Conservation (phyloP, 495 filamentous ascomycete species). For the Podospora didyma region DNA sequence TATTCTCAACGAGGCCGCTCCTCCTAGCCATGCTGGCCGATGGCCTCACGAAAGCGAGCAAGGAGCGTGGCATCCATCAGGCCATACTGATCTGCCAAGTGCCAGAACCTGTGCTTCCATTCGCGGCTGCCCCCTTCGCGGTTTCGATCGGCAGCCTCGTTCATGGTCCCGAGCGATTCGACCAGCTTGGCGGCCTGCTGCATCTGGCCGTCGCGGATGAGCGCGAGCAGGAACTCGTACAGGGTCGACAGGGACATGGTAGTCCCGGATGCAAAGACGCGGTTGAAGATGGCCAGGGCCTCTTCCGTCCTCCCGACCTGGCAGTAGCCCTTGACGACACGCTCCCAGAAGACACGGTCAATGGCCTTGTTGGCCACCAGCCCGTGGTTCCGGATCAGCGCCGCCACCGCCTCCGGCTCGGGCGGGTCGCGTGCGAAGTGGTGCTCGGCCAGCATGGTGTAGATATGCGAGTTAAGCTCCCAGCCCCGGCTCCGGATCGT, state of each 20-base stretch:
- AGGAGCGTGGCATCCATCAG: slow-evolving; percentile 23
- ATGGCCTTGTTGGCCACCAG: slow-evolving; percentile 30
- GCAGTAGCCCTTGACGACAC: slow-evolving; percentile 61
- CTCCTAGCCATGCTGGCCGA: too few species aligned
- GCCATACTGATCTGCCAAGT: slow-evolving; percentile 28
- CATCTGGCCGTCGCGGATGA: slow-evolving; percentile 40
- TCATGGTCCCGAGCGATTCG: slow-evolving; percentile 19
- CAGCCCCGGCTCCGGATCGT: slow-evolving; percentile 53
- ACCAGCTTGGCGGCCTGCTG: slow-evolving; percentile 30
- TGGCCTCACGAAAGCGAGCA: slow-evolving; percentile 7
- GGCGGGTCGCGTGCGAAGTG: slow-evolving; percentile 57
- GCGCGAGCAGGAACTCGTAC: slow-evolving; percentile 38
- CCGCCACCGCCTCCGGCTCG: slow-evolving; percentile 52
- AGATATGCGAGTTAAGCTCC: slow-evolving; percentile 55
- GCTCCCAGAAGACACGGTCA: slow-evolving; percentile 65
- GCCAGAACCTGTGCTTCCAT: slow-evolving; percentile 45
- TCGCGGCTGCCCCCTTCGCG: slow-evolving; percentile 17
- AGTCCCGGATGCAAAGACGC: slow-evolving; percentile 37
- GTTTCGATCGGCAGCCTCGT: slow-evolving; percentile 22
- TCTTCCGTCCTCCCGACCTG: slow-evolving; percentile 40
- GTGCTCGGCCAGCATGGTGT: slow-evolving; percentile 66
- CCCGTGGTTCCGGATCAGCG: slow-evolving; percentile 46
- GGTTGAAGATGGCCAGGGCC: slow-evolving; percentile 48
- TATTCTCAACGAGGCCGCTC: too few species aligned
- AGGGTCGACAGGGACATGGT: slow-evolving; percentile 43